Percentiles rank a stretch among this genome's conserved stretches.
These are phyloP conservation scores for Capsicum baccatum DNA, from an alignment of 257 asterid genomes.

Conservation along the genomic window DNA sequence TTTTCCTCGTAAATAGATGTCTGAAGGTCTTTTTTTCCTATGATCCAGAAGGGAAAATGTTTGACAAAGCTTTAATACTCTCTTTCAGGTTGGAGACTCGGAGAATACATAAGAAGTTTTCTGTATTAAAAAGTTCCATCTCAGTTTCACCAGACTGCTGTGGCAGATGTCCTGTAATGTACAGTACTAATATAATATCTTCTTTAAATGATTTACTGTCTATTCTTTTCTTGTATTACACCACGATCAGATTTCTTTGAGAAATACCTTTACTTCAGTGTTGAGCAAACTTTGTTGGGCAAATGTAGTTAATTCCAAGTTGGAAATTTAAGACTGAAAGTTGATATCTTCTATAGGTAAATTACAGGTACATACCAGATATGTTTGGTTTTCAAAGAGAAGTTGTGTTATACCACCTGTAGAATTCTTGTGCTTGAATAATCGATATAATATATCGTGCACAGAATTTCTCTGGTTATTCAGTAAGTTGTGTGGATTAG, in stretches of 20 bases:
- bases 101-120: conserved; percentile 5
- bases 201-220: background rate
- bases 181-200: conserved; percentile 9
- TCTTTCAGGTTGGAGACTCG: conserved; percentile 18
- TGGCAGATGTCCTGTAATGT: background rate
- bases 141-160: background rate
- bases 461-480: background rate
- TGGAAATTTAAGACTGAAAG: background rate
- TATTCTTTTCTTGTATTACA: conserved; percentile 8
- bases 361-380: background rate
- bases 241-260: background rate
- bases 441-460: too few relatives aligned
- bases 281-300: background rate
- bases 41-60: background rate
- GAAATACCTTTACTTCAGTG: background rate
- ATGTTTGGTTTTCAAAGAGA: background rate
- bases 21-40: background rate
- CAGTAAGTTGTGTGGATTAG: background rate
- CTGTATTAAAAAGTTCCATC: background rate
- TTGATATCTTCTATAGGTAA: background rate
- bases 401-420: background rate
- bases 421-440: background rate
- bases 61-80: background rate
- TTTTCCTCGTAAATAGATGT: background rate
- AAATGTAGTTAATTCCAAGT: background rate